These are phyloP conservation scores for Astrocystis sublimbata DNA, from an alignment of 495 filamentous ascomycete genomes.

Conservation along the genomic window DNA sequence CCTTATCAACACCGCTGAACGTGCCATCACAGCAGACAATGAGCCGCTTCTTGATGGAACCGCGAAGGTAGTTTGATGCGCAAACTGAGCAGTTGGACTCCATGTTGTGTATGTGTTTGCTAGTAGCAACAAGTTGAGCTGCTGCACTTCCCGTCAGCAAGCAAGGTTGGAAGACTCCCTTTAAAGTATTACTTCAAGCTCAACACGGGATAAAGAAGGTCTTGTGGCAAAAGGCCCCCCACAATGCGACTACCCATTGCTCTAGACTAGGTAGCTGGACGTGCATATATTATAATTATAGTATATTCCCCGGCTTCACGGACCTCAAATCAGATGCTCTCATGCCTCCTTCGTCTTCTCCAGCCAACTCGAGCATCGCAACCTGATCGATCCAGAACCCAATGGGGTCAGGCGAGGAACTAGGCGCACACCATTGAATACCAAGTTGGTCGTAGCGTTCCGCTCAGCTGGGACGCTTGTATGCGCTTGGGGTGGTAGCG, in stretches of 20 bases:
- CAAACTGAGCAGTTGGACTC: neutral
- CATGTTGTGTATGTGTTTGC: neutral
- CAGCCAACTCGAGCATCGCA: neutral
- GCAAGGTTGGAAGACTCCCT: neutral
- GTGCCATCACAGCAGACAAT: conserved; percentile 30
- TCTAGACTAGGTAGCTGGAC: neutral
- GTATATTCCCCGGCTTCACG: neutral
- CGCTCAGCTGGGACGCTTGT: neutral
- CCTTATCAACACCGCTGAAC: conserved; percentile 9
- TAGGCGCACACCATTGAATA: no score
- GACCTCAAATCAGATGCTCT: neutral
- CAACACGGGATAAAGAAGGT: neutral
- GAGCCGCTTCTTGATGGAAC: conserved; percentile 19
- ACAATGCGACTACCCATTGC: neutral
- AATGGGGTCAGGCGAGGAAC: neutral
- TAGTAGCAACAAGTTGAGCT: neutral
- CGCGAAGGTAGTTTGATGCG: conserved; percentile 1
- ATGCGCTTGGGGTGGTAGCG: neutral
- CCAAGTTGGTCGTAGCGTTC: neutral
- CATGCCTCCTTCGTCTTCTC: neutral
- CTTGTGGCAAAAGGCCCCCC: neutral
- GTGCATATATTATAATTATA: no score
- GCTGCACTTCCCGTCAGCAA: neutral
- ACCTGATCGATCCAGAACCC: neutral
- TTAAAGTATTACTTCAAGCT: neutral